A percentile compares a stretch with the other conserved stretches of the same genome.
Evolutionary conservation across 78 protist genomes (phyloP).

Genomic region (Dictyostelium purpureum): DNA sequence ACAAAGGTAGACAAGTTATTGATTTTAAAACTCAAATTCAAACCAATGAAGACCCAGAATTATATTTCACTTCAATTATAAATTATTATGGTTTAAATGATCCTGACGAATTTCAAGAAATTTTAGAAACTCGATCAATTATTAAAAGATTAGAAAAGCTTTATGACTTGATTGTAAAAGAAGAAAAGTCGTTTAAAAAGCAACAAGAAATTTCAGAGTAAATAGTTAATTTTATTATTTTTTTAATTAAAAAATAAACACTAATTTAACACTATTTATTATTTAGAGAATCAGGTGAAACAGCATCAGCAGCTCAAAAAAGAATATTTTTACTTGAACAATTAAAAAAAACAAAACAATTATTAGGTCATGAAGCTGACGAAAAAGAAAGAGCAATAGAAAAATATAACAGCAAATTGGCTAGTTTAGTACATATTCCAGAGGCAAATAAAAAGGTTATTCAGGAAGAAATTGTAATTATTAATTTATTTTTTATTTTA

Average conservation of each 20-base stretch:
- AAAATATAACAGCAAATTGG: slow-evolving; percentile 79
- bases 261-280: neutral
- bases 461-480: slow-evolving; percentile 69
- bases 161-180: neutral
- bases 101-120: slow-evolving; percentile 50
- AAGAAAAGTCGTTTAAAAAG: neutral
- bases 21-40: neutral
- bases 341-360: slow-evolving; percentile 84
- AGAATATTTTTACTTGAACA: slow-evolving; percentile 83
- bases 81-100: slow-evolving; percentile 33
- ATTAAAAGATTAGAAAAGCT: slow-evolving; percentile 16
- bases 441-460: slow-evolving; percentile 57
- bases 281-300: slow-evolving; percentile 25
- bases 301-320: slow-evolving; percentile 59
- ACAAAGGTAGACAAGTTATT: neutral
- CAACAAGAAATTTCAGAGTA: slow-evolving; percentile 29
- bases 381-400: slow-evolving; percentile 86
- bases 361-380: slow-evolving; percentile 89
- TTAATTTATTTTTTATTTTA: too few species aligned
- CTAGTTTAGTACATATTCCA: neutral
- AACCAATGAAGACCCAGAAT: slow-evolving; percentile 12
- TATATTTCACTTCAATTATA: neutral
- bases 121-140: slow-evolving; percentile 24
- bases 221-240: too few species aligned
- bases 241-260: neutral